A percentile compares a stretch with the other conserved stretches of the same genome.
Conservation (phyloP, 2,329 filamentous ascomycete genomes). For the Annulohypoxylon truncatum region DNA sequence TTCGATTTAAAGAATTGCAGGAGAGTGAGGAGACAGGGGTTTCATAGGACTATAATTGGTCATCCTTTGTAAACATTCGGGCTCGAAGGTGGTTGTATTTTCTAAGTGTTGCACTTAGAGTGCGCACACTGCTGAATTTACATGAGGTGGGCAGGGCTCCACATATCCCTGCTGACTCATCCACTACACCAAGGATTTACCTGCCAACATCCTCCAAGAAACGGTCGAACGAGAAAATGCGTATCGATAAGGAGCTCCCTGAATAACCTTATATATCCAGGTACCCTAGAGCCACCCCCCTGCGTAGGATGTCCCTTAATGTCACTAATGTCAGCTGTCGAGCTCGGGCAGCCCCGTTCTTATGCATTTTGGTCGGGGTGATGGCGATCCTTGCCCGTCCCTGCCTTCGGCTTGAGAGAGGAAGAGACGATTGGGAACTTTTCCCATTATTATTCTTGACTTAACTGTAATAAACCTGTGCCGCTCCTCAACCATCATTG, state of each 20-base stretch:
- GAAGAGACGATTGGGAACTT: slow-evolving; percentile 21
- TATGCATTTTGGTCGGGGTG: slow-evolving; percentile 19
- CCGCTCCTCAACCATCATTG: slow-evolving; percentile 11
- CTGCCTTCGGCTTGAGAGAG: slow-evolving; percentile 15
- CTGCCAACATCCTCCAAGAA: slow-evolving; percentile 1
- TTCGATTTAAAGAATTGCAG: background rate
- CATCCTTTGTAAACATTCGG: too few species aligned
- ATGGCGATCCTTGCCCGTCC: slow-evolving; percentile 31
- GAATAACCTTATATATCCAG: background rate
- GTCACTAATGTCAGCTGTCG: slow-evolving; percentile 22
- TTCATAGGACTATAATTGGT: background rate
- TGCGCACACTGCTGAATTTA: too few species aligned
- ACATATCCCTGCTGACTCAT: too few species aligned
- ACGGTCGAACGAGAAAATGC: background rate
- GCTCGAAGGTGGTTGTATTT: too few species aligned
- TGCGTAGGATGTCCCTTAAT: slow-evolving; percentile 4
- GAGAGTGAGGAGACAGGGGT: background rate
- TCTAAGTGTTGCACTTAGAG: too few species aligned
- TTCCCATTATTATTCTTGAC: slow-evolving; percentile 1
- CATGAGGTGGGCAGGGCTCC: too few species aligned
- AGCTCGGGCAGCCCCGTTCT: slow-evolving; percentile 28
- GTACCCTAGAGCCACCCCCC: slow-evolving; percentile 14
- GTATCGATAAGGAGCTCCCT: slow-evolving; percentile 18
- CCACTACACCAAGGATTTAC: too few species aligned
- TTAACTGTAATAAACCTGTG: slow-evolving; percentile 24